These are phyloP conservation scores for Zygotorulaspora sp. DNA, from an alignment of 805 yeast genomes.

Conservation along the genomic window DNA sequence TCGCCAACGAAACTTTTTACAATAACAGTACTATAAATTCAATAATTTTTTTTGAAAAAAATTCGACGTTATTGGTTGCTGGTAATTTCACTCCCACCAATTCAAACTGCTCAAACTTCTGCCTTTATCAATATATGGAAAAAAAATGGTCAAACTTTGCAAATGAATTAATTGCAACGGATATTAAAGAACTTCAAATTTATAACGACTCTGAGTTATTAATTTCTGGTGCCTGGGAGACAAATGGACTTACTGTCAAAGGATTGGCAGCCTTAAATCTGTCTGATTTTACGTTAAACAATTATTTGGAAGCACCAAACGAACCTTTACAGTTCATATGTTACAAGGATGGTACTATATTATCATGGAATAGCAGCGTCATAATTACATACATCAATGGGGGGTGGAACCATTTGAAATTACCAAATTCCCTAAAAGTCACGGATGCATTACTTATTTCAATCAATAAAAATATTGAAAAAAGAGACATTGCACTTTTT, in stretches of 20 bases:
- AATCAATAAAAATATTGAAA: not conserved
- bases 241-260: constrained; percentile 34
- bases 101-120: constrained; percentile 55
- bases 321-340: constrained; percentile 19
- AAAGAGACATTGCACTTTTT: constrained; percentile 6
- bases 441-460: not conserved
- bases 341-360: constrained; percentile 8
- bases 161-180: constrained; percentile 44
- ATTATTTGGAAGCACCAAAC: constrained; percentile 12
- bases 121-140: constrained; percentile 55
- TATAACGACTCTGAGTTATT: constrained; percentile 37
- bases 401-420: constrained; percentile 9
- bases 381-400: constrained; percentile 10
- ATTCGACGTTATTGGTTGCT: constrained; percentile 50
- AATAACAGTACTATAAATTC: constrained; percentile 40
- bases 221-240: constrained; percentile 50
- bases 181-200: constrained; percentile 51
- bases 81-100: constrained; percentile 66
- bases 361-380: constrained; percentile 23
- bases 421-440: not conserved
- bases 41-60: constrained; percentile 39
- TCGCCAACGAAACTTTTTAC: constrained; percentile 37
- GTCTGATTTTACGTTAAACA: constrained; percentile 8
- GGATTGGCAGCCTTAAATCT: constrained; percentile 40
- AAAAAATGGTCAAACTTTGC: constrained; percentile 48